phyloP scores from a whole-genome alignment of 331 rosid genomes.

The Stylosanthes scabra region DNA sequence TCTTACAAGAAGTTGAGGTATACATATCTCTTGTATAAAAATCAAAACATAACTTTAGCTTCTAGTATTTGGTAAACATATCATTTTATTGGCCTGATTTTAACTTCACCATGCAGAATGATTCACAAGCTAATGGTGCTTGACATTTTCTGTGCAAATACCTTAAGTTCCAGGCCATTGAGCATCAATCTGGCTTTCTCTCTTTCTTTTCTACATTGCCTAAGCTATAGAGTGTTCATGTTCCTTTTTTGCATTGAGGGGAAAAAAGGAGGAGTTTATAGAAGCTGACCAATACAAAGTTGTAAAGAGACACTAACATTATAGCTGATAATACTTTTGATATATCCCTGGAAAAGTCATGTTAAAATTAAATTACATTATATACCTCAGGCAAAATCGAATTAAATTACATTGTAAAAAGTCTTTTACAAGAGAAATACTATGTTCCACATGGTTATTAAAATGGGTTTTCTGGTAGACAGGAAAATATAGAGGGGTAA shows the following conservation, averaged over 20 bases:
- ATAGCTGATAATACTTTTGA: constrained; percentile 33
- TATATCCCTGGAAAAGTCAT: constrained; percentile 31
- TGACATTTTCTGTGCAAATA: constrained; percentile 44
- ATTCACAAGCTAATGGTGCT: constrained; percentile 46
- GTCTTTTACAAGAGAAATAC: constrained; percentile 18
- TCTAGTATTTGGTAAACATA: not conserved
- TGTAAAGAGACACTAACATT: constrained; percentile 44
- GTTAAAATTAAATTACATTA: constrained; percentile 35
- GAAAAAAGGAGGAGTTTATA: constrained; percentile 36
- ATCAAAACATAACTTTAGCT: not conserved
- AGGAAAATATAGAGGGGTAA: not conserved
- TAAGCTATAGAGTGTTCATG: constrained; percentile 47
- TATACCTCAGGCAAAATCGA: constrained; percentile 34
- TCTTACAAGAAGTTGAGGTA: constrained; percentile 74
- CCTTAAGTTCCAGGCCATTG: constrained; percentile 46
- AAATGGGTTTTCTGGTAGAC: not conserved
- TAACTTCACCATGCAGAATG: constrained; percentile 55
- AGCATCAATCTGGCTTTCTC: constrained; percentile 43
- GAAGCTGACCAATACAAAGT: constrained; percentile 45
- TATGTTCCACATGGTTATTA: constrained; percentile 12
- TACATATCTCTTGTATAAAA: not conserved
- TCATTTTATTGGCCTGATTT: constrained; percentile 24
- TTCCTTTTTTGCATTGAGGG: constrained; percentile 3
- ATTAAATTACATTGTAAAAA: constrained; percentile 38
- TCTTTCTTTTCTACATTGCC: constrained; percentile 22